Conservation (phyloP, 2,329 filamentous ascomycete species). For the Monosporascus sp. region DNA sequence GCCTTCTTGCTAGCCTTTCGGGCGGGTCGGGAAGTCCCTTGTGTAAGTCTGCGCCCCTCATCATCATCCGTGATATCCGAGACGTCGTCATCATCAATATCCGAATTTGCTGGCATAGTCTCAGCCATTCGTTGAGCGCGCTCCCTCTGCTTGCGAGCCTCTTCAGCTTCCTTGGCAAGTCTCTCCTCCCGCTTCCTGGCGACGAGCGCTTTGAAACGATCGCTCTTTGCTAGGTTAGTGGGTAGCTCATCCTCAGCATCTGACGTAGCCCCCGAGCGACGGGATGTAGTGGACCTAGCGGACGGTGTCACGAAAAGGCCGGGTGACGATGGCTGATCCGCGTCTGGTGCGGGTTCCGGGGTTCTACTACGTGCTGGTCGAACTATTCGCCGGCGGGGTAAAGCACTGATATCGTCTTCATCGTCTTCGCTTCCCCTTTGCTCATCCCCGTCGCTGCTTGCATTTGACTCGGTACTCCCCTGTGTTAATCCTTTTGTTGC, state of each 20-base stretch:
- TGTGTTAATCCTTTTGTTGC: conserved; percentile 1
- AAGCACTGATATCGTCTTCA: conserved; percentile 17
- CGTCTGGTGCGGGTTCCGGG: conserved; percentile 22
- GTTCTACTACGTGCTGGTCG: conserved; percentile 17
- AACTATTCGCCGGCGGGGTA: conserved; percentile 19
- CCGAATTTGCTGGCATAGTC: conserved; percentile 32
- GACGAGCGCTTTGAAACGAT: conserved; percentile 66
- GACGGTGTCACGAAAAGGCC: conserved; percentile 54
- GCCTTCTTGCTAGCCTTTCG: conserved; percentile 94
- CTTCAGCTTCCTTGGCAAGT: conserved; percentile 58
- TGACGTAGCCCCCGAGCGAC: conserved; percentile 20
- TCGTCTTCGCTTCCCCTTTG: conserved; percentile 16
- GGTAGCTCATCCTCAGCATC: conserved; percentile 45
- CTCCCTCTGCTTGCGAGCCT: conserved; percentile 44
- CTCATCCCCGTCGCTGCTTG: conserved; percentile 8
- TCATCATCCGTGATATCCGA: conserved; percentile 58
- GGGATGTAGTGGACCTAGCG: conserved; percentile 23
- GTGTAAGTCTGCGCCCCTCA: conserved; percentile 60
- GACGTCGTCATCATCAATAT: conserved; percentile 50
- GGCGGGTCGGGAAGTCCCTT: conserved; percentile 59
- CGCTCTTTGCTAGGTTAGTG: conserved; percentile 37
- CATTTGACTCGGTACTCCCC: conserved; percentile 4
- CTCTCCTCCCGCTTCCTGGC: conserved; percentile 69
- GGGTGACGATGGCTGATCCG: conserved; percentile 35
- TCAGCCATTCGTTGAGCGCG: conserved; percentile 36